Evolutionary conservation across 306 rosid species (phyloP), one percentile per base, ranked within the genome.

Genomic region (Crataegus laevigata): DNA sequence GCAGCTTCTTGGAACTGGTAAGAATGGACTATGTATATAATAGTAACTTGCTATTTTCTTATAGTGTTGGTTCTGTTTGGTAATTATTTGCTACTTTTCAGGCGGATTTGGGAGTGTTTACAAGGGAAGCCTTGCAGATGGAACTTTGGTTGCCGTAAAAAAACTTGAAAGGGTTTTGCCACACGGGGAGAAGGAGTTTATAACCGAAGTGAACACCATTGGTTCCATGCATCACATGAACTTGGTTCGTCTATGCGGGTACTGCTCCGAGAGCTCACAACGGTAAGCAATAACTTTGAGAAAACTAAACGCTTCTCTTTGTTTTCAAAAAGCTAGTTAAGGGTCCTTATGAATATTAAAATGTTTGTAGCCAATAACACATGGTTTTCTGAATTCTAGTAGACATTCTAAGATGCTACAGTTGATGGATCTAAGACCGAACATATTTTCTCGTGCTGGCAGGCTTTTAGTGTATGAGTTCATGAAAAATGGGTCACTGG

Each of bases 191-290:
- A 94, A 88, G 79, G 98, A 94, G 79, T 94, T 94, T 32, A 88
- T 90, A 69, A 88, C 97, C 45, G 98, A 94, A 86, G 98, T 94
- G 73, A 94, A 87, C 87, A 94, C 97, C 17, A 91, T 94, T 79
- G 94, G 98, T 74, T 91, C 97, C 36, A 94, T 94, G 98, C 98
- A 94, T 79, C 98, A 94, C 80, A 87, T 94, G 98, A 90, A 91
- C 86, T 88, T 94, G 85, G 98, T 94, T 86, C 93, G 90, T 21
- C 84, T 94, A 57, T 90, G 88, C 8, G 98, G 97, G 66, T 94
- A 88, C 82, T 94, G 97, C 80, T 91, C 96, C 0, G 96, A 94
- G 82, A 93, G 94, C 22, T 80, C 89, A 72, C 93, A 94, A 1
- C 51, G 98, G 97, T 88, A 63, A 68, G 86, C 51, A 60, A 52